Evolutionary conservation across 2,329 filamentous ascomycete species (phyloP).

Genomic region (Fusarium vanettenii): DNA sequence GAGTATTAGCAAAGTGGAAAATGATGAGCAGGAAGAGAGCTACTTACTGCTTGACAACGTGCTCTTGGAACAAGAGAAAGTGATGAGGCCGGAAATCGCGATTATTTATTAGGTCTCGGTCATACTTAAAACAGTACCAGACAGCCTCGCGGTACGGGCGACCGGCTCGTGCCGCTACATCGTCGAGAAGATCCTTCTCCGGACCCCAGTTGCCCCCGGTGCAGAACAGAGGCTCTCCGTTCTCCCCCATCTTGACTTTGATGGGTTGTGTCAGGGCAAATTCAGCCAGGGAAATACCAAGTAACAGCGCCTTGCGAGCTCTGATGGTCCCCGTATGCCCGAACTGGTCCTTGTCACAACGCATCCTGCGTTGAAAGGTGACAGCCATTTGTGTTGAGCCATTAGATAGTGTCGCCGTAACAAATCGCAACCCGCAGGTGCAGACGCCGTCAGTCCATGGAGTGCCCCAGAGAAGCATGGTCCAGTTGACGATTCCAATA

Average conservation of each 20-base stretch:
- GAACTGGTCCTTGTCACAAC: background rate
- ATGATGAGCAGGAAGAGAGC: background rate
- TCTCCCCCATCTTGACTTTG: background rate
- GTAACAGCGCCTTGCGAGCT: background rate
- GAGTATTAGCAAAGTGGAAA: background rate
- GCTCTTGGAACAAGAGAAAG: background rate
- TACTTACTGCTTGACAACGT: background rate
- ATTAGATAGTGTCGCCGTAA: background rate
- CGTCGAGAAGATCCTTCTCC: background rate
- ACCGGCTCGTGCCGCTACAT: background rate
- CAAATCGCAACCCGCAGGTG: background rate
- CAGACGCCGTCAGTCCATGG: background rate
- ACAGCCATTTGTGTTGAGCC: background rate
- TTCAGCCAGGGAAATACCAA: background rate
- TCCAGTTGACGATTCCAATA: background rate
- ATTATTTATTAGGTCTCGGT: background rate
- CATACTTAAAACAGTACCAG: background rate
- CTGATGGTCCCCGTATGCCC: background rate
- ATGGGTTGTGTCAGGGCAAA: background rate
- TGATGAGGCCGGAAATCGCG: background rate
- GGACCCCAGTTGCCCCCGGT: background rate
- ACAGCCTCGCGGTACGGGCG: background rate
- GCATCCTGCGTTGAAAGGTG: background rate
- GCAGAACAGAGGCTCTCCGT: background rate
- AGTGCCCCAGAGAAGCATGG: background rate